Conservation (phyloP, 495 filamentous ascomycete species). For the Physcia stellaris region DNA sequence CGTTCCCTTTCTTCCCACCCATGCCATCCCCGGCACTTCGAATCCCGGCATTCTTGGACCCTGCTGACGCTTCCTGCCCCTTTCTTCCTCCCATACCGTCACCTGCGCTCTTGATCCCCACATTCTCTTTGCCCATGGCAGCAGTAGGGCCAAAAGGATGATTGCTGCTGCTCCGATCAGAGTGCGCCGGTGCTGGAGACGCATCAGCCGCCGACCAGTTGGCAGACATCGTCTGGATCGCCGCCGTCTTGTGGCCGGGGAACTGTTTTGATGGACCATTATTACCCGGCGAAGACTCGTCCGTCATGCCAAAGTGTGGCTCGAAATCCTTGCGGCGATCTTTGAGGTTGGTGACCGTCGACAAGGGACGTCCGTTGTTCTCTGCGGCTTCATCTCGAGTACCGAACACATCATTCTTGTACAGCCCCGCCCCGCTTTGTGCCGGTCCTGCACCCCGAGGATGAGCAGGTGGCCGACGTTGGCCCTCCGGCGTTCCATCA, state of each 20-base stretch:
- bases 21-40: conserved; percentile 57
- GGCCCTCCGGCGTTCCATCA: conserved; percentile 27
- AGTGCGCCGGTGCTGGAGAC: conserved; percentile 36
- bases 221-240: conserved; percentile 49
- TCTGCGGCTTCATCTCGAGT: conserved; percentile 29
- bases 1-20: conserved; percentile 51
- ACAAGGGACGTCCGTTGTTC: conserved; percentile 28
- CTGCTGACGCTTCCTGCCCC: conserved; percentile 9
- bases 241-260: conserved; percentile 22
- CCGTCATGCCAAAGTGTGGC: conserved; percentile 54
- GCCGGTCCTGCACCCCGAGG: conserved; percentile 36
- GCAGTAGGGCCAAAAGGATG: conserved; percentile 28
- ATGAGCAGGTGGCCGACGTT: conserved; percentile 18
- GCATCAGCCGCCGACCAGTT: conserved; percentile 50
- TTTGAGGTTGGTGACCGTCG: conserved; percentile 49
- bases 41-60: conserved; percentile 30
- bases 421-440: conserved; percentile 56
- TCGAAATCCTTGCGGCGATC: conserved; percentile 62
- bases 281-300: conserved; percentile 35
- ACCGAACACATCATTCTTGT: conserved; percentile 57
- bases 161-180: conserved; percentile 14
- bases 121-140: conserved; percentile 15
- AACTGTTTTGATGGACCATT: conserved; percentile 5
- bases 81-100: conserved; percentile 17
- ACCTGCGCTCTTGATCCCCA: conserved; percentile 10